Conservation (phyloP, 352 stramenopile species). For the Phytophthora boehmeriae region DNA sequence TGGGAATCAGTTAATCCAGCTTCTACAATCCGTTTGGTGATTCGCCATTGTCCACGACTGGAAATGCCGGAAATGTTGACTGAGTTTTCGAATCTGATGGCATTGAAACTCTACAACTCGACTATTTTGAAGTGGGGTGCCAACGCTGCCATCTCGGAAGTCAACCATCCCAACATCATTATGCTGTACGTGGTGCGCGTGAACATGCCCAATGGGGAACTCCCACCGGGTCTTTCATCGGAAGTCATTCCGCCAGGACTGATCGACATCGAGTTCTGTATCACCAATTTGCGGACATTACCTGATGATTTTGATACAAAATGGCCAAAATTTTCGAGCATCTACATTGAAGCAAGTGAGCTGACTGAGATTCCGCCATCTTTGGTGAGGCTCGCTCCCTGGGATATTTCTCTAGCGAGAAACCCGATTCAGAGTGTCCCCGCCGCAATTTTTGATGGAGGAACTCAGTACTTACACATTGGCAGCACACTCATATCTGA, state of each 20-base stretch:
- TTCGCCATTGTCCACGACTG: conserved; percentile 36
- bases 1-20: conserved; percentile 22
- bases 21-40: conserved; percentile 20
- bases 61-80: conserved; percentile 34
- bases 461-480: conserved; percentile 13
- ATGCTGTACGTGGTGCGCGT: conserved; percentile 45
- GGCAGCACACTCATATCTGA: conserved; percentile 19
- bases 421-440: conserved; percentile 22
- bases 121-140: conserved; percentile 32
- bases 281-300: conserved; percentile 37
- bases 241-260: conserved; percentile 34
- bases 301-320: conserved; percentile 37
- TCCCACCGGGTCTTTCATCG: conserved; percentile 36
- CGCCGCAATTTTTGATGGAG: background rate
- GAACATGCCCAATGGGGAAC: conserved; percentile 26
- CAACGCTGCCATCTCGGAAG: conserved; percentile 28
- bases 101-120: conserved; percentile 44
- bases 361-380: conserved; percentile 11
- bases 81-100: conserved; percentile 37
- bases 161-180: conserved; percentile 33
- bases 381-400: conserved; percentile 13
- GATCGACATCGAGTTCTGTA: conserved; percentile 36
- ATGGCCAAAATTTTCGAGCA: conserved; percentile 29
- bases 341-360: conserved; percentile 17
- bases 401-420: conserved; percentile 9